Conservation (phyloP, 169 alveolate species). For the Cryptosporidium canis region DNA sequence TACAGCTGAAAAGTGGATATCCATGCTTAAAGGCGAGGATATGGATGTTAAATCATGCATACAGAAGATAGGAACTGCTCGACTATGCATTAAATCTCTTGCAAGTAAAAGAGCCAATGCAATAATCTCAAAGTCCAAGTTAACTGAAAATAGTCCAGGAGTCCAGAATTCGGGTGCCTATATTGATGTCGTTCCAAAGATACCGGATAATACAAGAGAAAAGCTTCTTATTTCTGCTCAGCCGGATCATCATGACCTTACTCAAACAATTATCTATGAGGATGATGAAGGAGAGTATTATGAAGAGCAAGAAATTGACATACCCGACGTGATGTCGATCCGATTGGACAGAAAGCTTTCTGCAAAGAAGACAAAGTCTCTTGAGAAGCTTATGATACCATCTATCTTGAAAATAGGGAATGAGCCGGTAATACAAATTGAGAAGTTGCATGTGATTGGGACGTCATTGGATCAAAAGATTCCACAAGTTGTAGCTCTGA, state of each 20-base stretch:
- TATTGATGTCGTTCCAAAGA: slow-evolving; percentile 31
- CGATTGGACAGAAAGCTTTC: slow-evolving; percentile 35
- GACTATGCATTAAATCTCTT: slow-evolving; percentile 2
- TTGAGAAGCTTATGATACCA: slow-evolving; percentile 12
- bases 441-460: background rate
- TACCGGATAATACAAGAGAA: slow-evolving; percentile 34
- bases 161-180: background rate
- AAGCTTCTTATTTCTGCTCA: slow-evolving; percentile 21
- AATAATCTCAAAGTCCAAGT: slow-evolving; percentile 1
- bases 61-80: slow-evolving; percentile 38
- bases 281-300: slow-evolving; percentile 49
- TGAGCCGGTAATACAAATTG: slow-evolving; percentile 33
- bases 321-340: slow-evolving; percentile 62
- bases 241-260: slow-evolving; percentile 13
- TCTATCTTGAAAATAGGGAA: slow-evolving; percentile 40
- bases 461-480: background rate
- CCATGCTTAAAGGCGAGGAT: slow-evolving; percentile 67
- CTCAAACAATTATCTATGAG: slow-evolving; percentile 23
- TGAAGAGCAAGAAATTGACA: slow-evolving; percentile 39
- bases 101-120: background rate
- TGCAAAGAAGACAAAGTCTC: slow-evolving; percentile 2
- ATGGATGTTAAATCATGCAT: slow-evolving; percentile 33
- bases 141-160: background rate
- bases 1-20: slow-evolving; percentile 60
- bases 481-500: slow-evolving; percentile 5